Percentiles rank a stretch among this genome's conserved stretches.
Evolutionary conservation across 306 rosid species (phyloP).

Genomic region (Ziziphus jujuba): DNA sequence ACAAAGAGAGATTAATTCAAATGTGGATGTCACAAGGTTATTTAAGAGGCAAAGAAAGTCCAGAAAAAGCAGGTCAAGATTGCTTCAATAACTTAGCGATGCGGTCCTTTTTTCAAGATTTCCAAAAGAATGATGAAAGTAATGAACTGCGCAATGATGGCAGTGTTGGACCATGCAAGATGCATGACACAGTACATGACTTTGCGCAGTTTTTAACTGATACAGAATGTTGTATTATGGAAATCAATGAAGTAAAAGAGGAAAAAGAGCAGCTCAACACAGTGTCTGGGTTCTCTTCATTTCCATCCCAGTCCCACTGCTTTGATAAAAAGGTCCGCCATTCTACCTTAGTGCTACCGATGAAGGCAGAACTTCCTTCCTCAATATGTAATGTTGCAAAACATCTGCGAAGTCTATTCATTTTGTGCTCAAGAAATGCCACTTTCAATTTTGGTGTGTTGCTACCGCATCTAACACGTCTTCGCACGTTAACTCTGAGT

Average conservation of each 20-base stretch:
- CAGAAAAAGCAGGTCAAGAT: neutral
- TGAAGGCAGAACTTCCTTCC: too few relatives aligned
- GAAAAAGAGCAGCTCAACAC: neutral
- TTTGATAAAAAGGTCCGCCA: neutral
- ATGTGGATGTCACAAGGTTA: neutral
- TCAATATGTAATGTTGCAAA: too few relatives aligned
- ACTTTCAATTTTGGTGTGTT: neutral
- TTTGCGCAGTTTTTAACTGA: neutral
- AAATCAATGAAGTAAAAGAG: neutral
- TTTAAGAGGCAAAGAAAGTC: neutral
- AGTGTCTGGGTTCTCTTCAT: neutral
- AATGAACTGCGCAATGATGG: neutral
- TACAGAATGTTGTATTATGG: neutral
- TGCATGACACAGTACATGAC: neutral
- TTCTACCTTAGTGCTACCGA: too few relatives aligned
- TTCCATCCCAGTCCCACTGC: neutral
- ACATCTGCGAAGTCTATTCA: neutral
- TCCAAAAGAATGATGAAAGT: neutral
- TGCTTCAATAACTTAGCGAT: neutral
- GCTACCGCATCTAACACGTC: neutral
- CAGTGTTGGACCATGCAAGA: neutral
- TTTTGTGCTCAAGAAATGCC: neutral
- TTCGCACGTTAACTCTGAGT: neutral
- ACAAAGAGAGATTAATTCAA: neutral
- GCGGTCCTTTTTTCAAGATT: constrained; percentile 3